Evolutionary conservation across 495 filamentous ascomycete genomes (phyloP).

Genomic region (Tetracladium setigerum): DNA sequence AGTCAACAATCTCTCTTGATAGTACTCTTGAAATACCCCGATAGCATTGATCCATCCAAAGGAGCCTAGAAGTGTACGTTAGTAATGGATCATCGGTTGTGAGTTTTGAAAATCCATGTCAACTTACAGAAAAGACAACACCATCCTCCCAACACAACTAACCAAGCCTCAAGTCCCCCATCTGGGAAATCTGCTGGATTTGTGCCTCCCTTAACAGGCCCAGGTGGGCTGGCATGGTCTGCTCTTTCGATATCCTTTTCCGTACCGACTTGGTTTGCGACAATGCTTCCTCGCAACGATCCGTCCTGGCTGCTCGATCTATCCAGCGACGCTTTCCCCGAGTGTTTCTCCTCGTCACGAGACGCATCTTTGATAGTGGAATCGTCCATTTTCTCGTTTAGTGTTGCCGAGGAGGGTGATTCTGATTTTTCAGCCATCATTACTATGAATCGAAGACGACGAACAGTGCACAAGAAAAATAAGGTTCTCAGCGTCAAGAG

Average conservation of each 20-base stretch:
- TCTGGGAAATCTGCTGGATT: conserved; percentile 49
- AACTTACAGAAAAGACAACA: conserved; percentile 57
- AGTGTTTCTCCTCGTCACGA: no score
- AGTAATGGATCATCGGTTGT: conserved; percentile 30
- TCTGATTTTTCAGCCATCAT: no score
- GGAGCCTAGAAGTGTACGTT: conserved; percentile 22
- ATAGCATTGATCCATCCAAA: conserved; percentile 58
- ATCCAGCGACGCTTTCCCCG: conserved; percentile 2
- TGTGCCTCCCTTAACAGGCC: conserved; percentile 22
- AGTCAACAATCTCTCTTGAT: conserved; percentile 40
- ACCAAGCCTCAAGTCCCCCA: conserved; percentile 60
- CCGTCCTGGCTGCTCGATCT: conserved; percentile 19
- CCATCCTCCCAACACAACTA: conserved; percentile 56
- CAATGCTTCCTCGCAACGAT: conserved; percentile 29
- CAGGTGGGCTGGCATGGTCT: conserved; percentile 15
- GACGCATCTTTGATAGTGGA: neutral
- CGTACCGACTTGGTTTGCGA: conserved; percentile 26
- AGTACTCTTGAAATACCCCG: conserved; percentile 55
- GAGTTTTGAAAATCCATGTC: conserved; percentile 43
- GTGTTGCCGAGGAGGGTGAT: conserved; percentile 3
- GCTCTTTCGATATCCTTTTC: conserved; percentile 32
- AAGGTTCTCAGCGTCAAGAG: no score
- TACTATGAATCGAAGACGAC: no score
- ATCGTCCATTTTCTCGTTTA: conserved; percentile 9
- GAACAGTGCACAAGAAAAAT: no score